A percentile compares a stretch with the other conserved stretches of the same genome.
phyloP scores from a whole-genome alignment of 257 asterid species.

The Solanum ossicruentum region DNA sequence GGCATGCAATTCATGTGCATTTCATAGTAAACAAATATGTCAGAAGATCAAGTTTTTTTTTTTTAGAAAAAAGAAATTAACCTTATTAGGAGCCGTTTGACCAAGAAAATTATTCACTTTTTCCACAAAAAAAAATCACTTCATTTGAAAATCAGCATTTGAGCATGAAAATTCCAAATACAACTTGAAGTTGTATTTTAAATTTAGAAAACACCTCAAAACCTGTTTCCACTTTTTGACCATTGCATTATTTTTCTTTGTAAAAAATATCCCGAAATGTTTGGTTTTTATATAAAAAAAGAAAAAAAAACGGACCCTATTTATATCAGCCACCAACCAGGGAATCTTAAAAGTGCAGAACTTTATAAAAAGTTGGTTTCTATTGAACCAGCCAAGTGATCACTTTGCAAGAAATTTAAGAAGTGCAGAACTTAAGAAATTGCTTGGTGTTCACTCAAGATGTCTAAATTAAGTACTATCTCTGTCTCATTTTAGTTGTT shows the following conservation, averaged over 20 bases:
- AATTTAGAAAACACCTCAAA: background rate
- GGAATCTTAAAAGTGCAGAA: background rate
- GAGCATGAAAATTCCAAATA: background rate
- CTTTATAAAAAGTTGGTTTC: background rate
- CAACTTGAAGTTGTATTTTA: background rate
- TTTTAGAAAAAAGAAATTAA: background rate
- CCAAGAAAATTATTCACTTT: background rate
- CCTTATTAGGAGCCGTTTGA: no score
- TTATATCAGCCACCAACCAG: background rate
- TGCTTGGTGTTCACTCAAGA: background rate
- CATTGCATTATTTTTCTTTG: background rate
- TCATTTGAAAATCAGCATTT: background rate
- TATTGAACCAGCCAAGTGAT: background rate
- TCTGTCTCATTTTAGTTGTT: no score
- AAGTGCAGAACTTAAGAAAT: background rate
- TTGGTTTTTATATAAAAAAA: background rate
- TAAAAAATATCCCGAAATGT: accelerated
- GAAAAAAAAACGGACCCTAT: background rate
- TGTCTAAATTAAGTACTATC: background rate
- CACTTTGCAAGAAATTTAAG: background rate
- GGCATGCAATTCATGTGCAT: background rate
- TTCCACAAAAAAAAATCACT: background rate
- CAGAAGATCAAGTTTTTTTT: background rate
- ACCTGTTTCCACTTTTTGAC: background rate
- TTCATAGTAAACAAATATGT: background rate